These are phyloP conservation scores for Phytopythium sindhum DNA, from an alignment of 352 stramenopile genomes.

Conservation along the genomic window DNA sequence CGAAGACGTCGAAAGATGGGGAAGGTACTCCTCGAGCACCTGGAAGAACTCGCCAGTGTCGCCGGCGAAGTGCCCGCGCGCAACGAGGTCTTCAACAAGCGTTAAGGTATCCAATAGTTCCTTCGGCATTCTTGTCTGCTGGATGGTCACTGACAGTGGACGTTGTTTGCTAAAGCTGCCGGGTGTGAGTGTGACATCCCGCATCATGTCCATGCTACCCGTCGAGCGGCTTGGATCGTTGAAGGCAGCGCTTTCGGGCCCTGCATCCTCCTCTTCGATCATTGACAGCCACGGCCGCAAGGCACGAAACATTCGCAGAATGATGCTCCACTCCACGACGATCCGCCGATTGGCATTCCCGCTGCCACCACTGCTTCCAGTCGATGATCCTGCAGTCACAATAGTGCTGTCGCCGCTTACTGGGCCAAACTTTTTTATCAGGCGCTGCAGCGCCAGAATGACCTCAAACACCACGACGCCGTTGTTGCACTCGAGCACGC, in stretches of 20 bases:
- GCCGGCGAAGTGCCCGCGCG: constrained; percentile 51
- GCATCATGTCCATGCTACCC: not conserved
- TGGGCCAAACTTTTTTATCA: constrained; percentile 87
- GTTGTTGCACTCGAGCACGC: constrained; percentile 57
- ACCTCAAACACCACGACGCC: constrained; percentile 86
- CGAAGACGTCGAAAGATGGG: constrained; percentile 51
- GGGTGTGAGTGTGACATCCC: constrained; percentile 1
- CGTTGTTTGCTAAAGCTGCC: constrained; percentile 15
- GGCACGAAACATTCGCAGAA: constrained; percentile 68
- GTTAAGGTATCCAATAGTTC: constrained; percentile 78
- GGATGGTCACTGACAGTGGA: constrained; percentile 43
- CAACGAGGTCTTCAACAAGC: constrained; percentile 72
- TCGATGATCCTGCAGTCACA: not conserved
- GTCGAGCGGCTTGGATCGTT: not conserved
- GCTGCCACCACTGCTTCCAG: constrained; percentile 10
- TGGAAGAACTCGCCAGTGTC: constrained; percentile 74
- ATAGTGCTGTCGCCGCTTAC: constrained; percentile 5
- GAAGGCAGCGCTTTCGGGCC: not conserved
- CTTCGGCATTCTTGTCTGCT: constrained; percentile 69
- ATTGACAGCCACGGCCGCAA: constrained; percentile 70
- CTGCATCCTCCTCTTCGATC: constrained; percentile 27
- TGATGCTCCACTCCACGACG: constrained; percentile 84
- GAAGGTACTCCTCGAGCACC: constrained; percentile 71
- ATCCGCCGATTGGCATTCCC: constrained; percentile 17
- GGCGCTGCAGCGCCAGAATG: constrained; percentile 78